A percentile compares a stretch with the other conserved stretches of the same genome.
phyloP scores from a whole-genome alignment of 2,329 filamentous ascomycete species.

The Exophiala viscosa region DNA sequence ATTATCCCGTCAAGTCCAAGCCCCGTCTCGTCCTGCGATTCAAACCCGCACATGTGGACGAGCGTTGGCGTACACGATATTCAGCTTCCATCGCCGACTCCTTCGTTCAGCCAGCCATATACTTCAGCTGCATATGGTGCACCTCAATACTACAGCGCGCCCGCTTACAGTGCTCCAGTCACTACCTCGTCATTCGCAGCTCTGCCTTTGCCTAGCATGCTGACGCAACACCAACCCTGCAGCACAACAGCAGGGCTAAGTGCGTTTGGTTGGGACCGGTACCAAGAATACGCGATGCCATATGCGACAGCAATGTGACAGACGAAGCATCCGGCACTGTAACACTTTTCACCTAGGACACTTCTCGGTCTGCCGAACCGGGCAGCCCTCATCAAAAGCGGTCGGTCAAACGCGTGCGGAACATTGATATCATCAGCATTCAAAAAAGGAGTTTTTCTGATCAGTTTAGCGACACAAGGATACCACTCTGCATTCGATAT shows the following conservation, averaged over 20 bases:
- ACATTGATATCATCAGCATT: constrained; percentile 38
- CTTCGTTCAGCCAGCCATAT: constrained; percentile 74
- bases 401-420: constrained; percentile 28
- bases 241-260: constrained; percentile 72
- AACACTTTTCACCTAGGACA: constrained; percentile 47
- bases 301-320: constrained; percentile 79
- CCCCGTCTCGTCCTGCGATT: constrained; percentile 70
- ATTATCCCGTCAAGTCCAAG: constrained; percentile 85
- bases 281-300: constrained; percentile 71
- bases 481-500: constrained; percentile 38
- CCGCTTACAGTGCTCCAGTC: constrained; percentile 61
- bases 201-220: constrained; percentile 80
- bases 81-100: constrained; percentile 72
- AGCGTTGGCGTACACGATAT: constrained; percentile 71
- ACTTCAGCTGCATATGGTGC: constrained; percentile 62
- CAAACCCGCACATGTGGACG: constrained; percentile 71
- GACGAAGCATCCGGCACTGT: constrained; percentile 50
- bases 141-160: constrained; percentile 71
- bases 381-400: neutral
- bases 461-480: constrained; percentile 46
- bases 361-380: constrained; percentile 18
- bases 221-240: constrained; percentile 70
- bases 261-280: constrained; percentile 81
- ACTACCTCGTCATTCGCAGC: constrained; percentile 54
- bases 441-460: constrained; percentile 28